Evolutionary conservation across 805 yeast species (phyloP).

Genomic region (Ogataea trehaloabstinens): DNA sequence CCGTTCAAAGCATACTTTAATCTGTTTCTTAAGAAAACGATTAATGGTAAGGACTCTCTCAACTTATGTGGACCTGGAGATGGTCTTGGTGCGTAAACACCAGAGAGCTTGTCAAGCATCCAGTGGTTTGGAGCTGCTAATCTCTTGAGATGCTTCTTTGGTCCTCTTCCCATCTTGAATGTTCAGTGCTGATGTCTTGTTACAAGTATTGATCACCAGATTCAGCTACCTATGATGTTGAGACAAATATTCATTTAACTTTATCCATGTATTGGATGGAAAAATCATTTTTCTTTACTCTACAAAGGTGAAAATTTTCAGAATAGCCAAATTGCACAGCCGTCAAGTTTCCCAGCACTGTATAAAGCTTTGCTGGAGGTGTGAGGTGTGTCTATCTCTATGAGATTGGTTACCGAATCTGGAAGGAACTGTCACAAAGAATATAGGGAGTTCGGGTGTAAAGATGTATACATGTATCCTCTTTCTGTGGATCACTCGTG

Average conservation of each 20-base stretch:
- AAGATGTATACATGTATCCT: neutral
- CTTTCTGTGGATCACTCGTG: too few species aligned
- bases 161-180: constrained; percentile 73
- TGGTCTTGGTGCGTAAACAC: constrained; percentile 99
- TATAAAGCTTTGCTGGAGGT: constrained; percentile 2
- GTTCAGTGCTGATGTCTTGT: constrained; percentile 4
- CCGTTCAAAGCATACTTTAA: constrained; percentile 98
- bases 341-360: neutral
- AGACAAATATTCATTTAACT: neutral
- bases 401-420: neutral
- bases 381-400: neutral
- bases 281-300: neutral
- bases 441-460: neutral
- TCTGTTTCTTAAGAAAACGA: constrained; percentile 97
- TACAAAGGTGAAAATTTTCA: constrained; percentile 9
- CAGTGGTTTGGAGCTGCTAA: constrained; percentile 99
- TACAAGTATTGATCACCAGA: constrained; percentile 1
- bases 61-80: constrained; percentile 99
- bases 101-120: constrained; percentile 99
- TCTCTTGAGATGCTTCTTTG: constrained; percentile 99
- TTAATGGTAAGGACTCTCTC: constrained; percentile 96
- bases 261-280: neutral
- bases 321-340: constrained; percentile 4
- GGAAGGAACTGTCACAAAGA: constrained; percentile 3
- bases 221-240: neutral